Evolutionary conservation across 345 rosid species (phyloP).

Genomic region (Populus ilicifolia): DNA sequence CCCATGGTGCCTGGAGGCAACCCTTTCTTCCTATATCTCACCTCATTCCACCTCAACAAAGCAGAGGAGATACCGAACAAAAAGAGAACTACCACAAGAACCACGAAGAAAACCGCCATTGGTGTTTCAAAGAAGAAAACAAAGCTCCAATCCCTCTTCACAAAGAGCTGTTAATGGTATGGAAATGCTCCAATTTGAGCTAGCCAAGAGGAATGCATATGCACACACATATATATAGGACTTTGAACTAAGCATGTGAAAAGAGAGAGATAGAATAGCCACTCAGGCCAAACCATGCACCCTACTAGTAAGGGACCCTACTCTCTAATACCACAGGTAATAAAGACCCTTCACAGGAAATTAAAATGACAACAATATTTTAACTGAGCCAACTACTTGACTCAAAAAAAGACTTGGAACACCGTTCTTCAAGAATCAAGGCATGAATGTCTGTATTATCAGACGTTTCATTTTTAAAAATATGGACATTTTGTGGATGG

Average conservation of each 20-base stretch:
- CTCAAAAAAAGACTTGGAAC: neutral
- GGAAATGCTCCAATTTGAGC: slow-evolving; percentile 16
- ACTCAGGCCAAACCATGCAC: slow-evolving; percentile 36
- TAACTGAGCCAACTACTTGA: slow-evolving; percentile 1
- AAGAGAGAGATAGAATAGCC: slow-evolving; percentile 1
- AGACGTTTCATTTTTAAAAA: neutral
- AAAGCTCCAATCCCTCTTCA: slow-evolving; percentile 7
- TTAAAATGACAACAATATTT: neutral
- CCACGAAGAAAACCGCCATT: slow-evolving; percentile 65
- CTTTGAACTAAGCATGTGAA: neutral
- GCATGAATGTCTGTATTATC: slow-evolving; percentile 8
- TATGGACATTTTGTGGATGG: slow-evolving; percentile 2
- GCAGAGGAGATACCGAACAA: slow-evolving; percentile 47
- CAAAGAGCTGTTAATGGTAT: slow-evolving; percentile 5
- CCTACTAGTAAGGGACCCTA: slow-evolving; percentile 23
- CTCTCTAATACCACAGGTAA: slow-evolving; percentile 7
- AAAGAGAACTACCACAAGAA: slow-evolving; percentile 22
- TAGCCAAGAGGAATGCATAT: slow-evolving; percentile 20
- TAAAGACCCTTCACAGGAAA: slow-evolving; percentile 11
- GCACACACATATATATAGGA: slow-evolving; percentile 20
- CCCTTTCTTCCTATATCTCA: slow-evolving; percentile 50
- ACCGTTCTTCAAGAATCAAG: neutral
- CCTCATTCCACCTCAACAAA: slow-evolving; percentile 66
- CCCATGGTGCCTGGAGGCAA: slow-evolving; percentile 95
- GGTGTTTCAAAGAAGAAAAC: slow-evolving; percentile 11